A percentile compares a stretch with the other conserved stretches of the same genome.
phyloP scores from a whole-genome alignment of 192 early-diverging fungal species.

The Podila epicladia region DNA sequence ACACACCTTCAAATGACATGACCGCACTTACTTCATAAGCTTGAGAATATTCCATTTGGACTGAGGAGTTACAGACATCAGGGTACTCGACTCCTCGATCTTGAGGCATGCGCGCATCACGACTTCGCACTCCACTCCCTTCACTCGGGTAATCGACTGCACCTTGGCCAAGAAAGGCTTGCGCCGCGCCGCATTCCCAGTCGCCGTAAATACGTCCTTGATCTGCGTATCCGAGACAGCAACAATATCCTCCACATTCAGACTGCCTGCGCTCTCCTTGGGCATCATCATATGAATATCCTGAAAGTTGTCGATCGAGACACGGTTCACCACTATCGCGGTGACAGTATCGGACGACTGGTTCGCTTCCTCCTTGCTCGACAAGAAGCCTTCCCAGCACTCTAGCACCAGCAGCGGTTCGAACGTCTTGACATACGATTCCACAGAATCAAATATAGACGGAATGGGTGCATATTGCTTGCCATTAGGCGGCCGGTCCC shows the following conservation, averaged over 20 bases:
- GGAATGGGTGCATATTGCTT: constrained; percentile 60
- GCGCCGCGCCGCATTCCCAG: constrained; percentile 5
- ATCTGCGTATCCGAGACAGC: constrained; percentile 62
- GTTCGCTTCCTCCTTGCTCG: constrained; percentile 71
- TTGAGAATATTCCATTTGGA: constrained; percentile 55
- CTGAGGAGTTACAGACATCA: constrained; percentile 55
- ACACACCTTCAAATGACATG: background rate
- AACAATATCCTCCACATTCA: constrained; percentile 72
- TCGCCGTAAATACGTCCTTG: constrained; percentile 32
- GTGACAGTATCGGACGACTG: constrained; percentile 57
- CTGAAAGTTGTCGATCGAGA: constrained; percentile 78
- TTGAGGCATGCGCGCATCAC: constrained; percentile 58
- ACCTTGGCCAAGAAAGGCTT: constrained; percentile 67
- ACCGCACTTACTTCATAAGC: constrained; percentile 50
- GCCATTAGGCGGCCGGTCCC: constrained; percentile 64
- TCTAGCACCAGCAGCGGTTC: constrained; percentile 89
- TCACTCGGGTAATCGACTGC: constrained; percentile 51
- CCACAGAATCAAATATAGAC: constrained; percentile 62
- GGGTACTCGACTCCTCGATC: constrained; percentile 50
- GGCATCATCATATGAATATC: constrained; percentile 68
- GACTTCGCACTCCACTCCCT: constrained; percentile 54
- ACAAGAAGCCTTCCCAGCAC: constrained; percentile 84
- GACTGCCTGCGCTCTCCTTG: constrained; percentile 48
- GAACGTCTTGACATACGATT: constrained; percentile 72
- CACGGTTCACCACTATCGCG: constrained; percentile 58